Conservation (phyloP, 2,329 filamentous ascomycete genomes). For the Corinectria fuckeliana region DNA sequence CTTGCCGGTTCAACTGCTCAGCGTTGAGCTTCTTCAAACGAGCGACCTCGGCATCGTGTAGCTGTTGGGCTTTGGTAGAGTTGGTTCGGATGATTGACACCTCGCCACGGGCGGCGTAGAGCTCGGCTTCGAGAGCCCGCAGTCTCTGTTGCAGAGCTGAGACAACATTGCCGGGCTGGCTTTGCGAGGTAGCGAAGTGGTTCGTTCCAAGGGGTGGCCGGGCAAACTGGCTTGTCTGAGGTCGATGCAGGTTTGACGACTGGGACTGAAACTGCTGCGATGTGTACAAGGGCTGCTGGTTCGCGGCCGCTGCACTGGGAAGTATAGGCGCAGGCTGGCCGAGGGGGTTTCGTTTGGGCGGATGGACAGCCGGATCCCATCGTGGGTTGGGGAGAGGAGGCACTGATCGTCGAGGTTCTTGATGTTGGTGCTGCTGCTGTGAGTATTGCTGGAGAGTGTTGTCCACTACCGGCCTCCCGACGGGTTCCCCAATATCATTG, state of each 20-base stretch:
- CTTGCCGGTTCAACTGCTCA: constrained; percentile 69
- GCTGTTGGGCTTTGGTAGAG: constrained; percentile 64
- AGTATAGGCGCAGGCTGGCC: constrained; percentile 25
- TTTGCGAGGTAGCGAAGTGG: constrained; percentile 34
- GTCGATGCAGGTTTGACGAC: constrained; percentile 38
- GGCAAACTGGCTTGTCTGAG: constrained; percentile 50
- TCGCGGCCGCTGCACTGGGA: constrained; percentile 21
- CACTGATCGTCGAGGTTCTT: constrained; percentile 35
- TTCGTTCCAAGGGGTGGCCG: constrained; percentile 43
- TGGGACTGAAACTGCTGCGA: constrained; percentile 43
- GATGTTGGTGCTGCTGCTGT: constrained; percentile 25
- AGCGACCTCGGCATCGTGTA: constrained; percentile 68
- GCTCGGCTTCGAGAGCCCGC: constrained; percentile 59
- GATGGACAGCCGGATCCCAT: constrained; percentile 47
- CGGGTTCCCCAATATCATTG: constrained; percentile 52
- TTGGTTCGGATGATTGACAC: constrained; percentile 77
- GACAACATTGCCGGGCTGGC: constrained; percentile 46
- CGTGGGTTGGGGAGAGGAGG: constrained; percentile 46
- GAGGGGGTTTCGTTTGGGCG: constrained; percentile 27
- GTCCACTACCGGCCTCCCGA: constrained; percentile 46
- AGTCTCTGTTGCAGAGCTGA: constrained; percentile 60
- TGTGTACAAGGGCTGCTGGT: constrained; percentile 35
- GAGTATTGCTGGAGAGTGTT: constrained; percentile 45
- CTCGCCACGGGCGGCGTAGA: constrained; percentile 72
- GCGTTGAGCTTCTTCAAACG: constrained; percentile 67